phyloP scores from a whole-genome alignment of 2,329 filamentous ascomycete species.

The Chaetomiaceae sp. region DNA sequence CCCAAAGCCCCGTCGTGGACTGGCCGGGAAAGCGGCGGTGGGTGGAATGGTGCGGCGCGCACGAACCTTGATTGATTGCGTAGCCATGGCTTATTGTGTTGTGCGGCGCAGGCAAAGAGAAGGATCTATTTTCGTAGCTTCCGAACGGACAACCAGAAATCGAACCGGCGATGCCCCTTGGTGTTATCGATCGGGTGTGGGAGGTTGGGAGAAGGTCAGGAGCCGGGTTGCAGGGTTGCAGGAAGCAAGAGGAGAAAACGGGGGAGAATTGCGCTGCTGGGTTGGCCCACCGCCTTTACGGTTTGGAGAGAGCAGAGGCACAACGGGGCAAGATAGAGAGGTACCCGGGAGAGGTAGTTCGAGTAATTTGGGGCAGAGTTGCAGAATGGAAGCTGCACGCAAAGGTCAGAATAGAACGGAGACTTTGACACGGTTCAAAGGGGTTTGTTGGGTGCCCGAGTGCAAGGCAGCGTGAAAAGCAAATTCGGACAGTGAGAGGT shows the following conservation, averaged over 20 bases:
- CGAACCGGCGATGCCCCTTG: slow-evolving; percentile 14
- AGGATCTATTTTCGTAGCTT: background rate
- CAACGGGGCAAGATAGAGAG: background rate
- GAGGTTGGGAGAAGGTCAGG: slow-evolving; percentile 13
- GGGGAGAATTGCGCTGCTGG: slow-evolving; percentile 17
- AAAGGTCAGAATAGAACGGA: slow-evolving; percentile 37
- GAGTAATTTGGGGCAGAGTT: slow-evolving; percentile 6
- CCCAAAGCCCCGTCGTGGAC: background rate
- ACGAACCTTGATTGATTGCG: slow-evolving; percentile 84
- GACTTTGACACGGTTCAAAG: slow-evolving; percentile 32
- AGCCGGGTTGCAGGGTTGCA: slow-evolving; percentile 16
- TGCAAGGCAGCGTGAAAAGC: slow-evolving; percentile 20
- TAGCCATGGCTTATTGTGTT: slow-evolving; percentile 58
- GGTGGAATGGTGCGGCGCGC: slow-evolving; percentile 10
- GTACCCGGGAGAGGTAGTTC: slow-evolving; percentile 3
- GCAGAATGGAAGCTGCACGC: slow-evolving; percentile 32
- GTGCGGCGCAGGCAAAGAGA: background rate
- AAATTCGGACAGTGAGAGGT: slow-evolving; percentile 18
- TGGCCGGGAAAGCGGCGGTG: background rate
- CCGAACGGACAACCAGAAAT: slow-evolving; percentile 8
- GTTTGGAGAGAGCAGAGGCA: slow-evolving; percentile 4
- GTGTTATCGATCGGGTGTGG: slow-evolving; percentile 12
- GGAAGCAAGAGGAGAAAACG: slow-evolving; percentile 14
- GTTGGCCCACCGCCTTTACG: slow-evolving; percentile 16
- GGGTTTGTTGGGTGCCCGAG: slow-evolving; percentile 37